Evolutionary conservation across 23 red algal species (phyloP).

Genomic region (Agarophyton chilense): DNA sequence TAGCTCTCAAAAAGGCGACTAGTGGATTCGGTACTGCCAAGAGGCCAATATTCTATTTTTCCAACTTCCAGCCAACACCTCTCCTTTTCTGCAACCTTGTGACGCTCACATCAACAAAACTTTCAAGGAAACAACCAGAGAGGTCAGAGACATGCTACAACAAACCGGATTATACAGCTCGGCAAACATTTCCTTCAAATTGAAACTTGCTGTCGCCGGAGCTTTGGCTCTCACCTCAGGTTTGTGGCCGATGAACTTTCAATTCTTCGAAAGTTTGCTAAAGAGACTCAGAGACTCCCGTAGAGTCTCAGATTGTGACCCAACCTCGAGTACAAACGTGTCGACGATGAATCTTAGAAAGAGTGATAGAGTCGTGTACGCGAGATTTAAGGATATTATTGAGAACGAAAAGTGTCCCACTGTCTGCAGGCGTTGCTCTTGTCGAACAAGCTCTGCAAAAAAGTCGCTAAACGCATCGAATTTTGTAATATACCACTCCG

Average conservation of each 20-base stretch:
- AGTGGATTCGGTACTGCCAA: background rate
- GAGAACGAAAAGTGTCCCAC: background rate
- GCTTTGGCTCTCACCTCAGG: background rate
- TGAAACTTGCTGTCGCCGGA: background rate
- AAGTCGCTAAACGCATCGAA: background rate
- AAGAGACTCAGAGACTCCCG: background rate
- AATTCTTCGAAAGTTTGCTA: background rate
- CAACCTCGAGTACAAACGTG: background rate
- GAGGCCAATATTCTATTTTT: background rate
- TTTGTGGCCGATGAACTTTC: background rate
- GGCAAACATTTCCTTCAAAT: background rate
- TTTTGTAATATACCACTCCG: background rate
- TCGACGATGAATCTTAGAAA: background rate
- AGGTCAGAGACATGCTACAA: background rate
- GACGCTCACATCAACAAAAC: background rate
- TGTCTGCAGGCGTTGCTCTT: background rate
- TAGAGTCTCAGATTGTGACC: background rate
- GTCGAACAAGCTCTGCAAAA: background rate
- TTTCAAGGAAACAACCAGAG: background rate
- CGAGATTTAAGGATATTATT: background rate
- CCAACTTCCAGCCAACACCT: background rate
- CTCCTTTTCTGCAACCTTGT: background rate
- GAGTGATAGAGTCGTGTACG: background rate
- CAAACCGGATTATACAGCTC: background rate
- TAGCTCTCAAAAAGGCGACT: background rate